Conservation (phyloP, 768 basidiomycete species). For the Lentinus tigrinus region DNA sequence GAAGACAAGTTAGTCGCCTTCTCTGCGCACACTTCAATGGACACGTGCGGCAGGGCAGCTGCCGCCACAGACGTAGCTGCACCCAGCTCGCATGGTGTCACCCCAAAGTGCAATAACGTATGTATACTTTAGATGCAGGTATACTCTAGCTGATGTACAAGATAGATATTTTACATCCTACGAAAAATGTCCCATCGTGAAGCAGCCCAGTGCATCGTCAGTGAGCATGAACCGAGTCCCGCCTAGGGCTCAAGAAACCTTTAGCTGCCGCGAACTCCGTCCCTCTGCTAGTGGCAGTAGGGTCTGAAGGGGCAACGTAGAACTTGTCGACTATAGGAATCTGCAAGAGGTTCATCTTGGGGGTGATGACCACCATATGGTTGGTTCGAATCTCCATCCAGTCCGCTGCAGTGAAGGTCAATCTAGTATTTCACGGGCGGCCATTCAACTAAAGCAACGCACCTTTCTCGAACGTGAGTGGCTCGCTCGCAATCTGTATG, state of each 20-base stretch:
- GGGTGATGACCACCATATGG: slow-evolving; percentile 92
- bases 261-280: slow-evolving; percentile 87
- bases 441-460: slow-evolving; percentile 9
- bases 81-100: slow-evolving; percentile 1
- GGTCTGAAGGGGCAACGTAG: slow-evolving; percentile 85
- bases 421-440: neutral
- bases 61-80: neutral
- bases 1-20: neutral
- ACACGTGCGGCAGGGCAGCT: slow-evolving; percentile 5
- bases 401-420: slow-evolving; percentile 54
- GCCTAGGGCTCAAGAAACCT: slow-evolving; percentile 72
- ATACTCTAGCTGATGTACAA: neutral
- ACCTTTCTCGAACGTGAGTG: slow-evolving; percentile 96
- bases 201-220: slow-evolving; percentile 3
- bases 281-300: slow-evolving; percentile 62
- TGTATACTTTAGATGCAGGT: too few relatives aligned
- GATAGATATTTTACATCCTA: slow-evolving; percentile 3
- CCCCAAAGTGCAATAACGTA: neutral
- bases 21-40: neutral
- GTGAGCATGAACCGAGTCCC: slow-evolving; percentile 23
- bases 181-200: neutral
- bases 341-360: slow-evolving; percentile 92
- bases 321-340: slow-evolving; percentile 94
- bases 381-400: slow-evolving; percentile 99
- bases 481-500: slow-evolving; percentile 80